phyloP scores from a whole-genome alignment of 495 filamentous ascomycete genomes.

The Podospora sp. region DNA sequence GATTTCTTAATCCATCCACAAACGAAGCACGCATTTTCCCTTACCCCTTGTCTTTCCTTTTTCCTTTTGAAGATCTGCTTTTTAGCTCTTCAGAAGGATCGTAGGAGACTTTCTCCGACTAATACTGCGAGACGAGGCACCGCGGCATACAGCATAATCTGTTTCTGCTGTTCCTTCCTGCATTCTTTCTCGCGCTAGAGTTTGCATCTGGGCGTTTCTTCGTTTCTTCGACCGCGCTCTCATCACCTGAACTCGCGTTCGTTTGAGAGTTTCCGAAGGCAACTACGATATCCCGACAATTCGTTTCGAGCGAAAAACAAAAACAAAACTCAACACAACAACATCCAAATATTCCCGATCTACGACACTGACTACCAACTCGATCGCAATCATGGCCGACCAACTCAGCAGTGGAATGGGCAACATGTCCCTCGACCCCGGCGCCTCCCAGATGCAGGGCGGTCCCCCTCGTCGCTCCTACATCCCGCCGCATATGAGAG shows the following conservation, averaged over 20 bases:
- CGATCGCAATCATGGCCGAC: slow-evolving; percentile 74
- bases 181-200: slow-evolving; percentile 38
- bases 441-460: slow-evolving; percentile 60
- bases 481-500: slow-evolving; percentile 93
- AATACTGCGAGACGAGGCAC: slow-evolving; percentile 13
- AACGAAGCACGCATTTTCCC: slow-evolving; percentile 28
- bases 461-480: slow-evolving; percentile 70
- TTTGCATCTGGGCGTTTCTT: slow-evolving; percentile 20
- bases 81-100: slow-evolving; percentile 47
- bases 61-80: slow-evolving; percentile 40
- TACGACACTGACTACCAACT: neutral
- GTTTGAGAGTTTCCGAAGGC: slow-evolving; percentile 41
- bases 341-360: neutral
- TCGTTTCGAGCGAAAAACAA: slow-evolving; percentile 13
- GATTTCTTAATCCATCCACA: slow-evolving; percentile 43
- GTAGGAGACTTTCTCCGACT: slow-evolving; percentile 38
- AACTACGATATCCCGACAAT: slow-evolving; percentile 17
- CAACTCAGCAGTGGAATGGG: slow-evolving; percentile 92
- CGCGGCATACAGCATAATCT: slow-evolving; percentile 27
- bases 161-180: slow-evolving; percentile 39
- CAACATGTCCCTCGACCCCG: slow-evolving; percentile 66
- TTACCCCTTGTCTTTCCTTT: slow-evolving; percentile 41
- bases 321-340: slow-evolving; percentile 18
- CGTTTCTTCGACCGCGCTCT: slow-evolving; percentile 32
- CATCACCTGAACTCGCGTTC: slow-evolving; percentile 41